Evolutionary conservation across 2,329 filamentous ascomycete genomes (phyloP), one percentile per base, ranked within the genome.

Genomic region (Fusarium euwallaceae): DNA sequence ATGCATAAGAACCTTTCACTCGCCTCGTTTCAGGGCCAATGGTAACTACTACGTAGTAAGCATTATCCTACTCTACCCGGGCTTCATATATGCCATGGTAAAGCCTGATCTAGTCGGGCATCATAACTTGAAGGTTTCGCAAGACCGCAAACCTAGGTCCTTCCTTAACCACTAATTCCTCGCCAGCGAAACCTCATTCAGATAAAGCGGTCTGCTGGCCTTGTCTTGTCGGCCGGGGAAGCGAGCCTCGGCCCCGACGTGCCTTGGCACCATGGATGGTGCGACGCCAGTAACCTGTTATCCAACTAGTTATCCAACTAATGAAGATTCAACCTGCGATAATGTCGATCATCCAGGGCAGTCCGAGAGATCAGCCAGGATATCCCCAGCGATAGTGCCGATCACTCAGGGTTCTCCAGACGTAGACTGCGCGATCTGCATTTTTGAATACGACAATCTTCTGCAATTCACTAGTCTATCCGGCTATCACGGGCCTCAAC

Each of bases 381-480:
- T 29, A 12, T 29, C n/a, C 20, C 20, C 12, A 22, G 48, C 17
- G 48, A 32, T 53, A 16, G 24, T 17, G n/a, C 14, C 53, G 53
- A 61, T 58, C 43, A 41, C 20, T 11, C 58, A 63, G 12, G 70
- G 36, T 70, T 73, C 70, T 59, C 61, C 70, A 48, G 66, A 43
- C 20, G 58, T 56, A 11, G 60, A 48, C 65, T 67, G 12, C 20
- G 16, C 17, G 70, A 73, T 73, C 66, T 70, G 36, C 70, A 73
- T 55, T 51, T 32, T 37, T 67, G 37, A 39, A 48, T 37, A 24
- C 66, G 6, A 55, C 56, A 56, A 16, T 43, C 1, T 48, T 56
- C 24, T 36, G 60, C 14, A 39, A 17, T 59, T 9, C 34, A 36
- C 34, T 43, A 29, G 61, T 17, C 29, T 17, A 3, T 65, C 4